A percentile compares a stretch with the other conserved stretches of the same genome.
Evolutionary conservation across 805 yeast species (phyloP).

Genomic region (Candida stauntonica): DNA sequence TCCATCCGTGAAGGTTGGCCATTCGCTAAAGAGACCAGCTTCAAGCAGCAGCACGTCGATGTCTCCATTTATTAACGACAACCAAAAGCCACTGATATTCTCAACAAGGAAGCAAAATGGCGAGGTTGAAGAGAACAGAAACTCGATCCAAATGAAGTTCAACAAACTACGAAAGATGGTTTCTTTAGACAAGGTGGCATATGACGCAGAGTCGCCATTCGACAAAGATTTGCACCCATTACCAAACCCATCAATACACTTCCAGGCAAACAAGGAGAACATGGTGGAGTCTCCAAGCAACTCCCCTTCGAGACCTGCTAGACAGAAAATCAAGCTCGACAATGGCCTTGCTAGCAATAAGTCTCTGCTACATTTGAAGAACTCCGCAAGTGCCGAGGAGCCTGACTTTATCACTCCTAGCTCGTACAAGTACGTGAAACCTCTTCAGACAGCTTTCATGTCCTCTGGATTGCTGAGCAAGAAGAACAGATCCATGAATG

Average conservation of each 20-base stretch:
- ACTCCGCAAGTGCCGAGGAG: conserved; percentile 5
- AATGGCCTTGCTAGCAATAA: conserved; percentile 8
- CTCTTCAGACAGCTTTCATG: conserved; percentile 79
- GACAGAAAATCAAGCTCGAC: conserved; percentile 25
- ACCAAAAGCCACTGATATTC: conserved; percentile 23
- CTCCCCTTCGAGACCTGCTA: conserved; percentile 32
- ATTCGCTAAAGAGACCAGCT: conserved; percentile 27
- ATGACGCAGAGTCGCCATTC: conserved; percentile 22
- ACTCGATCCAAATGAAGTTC: conserved; percentile 23
- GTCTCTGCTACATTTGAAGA: conserved; percentile 9
- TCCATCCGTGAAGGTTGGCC: conserved; percentile 17
- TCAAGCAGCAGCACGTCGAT: conserved; percentile 24
- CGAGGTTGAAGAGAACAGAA: conserved; percentile 30
- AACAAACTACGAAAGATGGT: conserved; percentile 29
- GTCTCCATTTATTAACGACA: conserved; percentile 27
- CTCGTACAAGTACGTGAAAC: conserved; percentile 68
- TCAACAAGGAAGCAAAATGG: conserved; percentile 14
- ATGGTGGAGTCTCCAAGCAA: conserved; percentile 24
- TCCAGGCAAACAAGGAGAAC: conserved; percentile 11
- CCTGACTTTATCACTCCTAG: conserved; percentile 44
- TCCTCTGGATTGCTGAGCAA: conserved; percentile 69
- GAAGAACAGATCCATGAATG: conserved; percentile 41
- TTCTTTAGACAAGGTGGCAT: conserved; percentile 19
- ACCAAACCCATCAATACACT: conserved; percentile 27
- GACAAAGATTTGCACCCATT: conserved; percentile 22